Evolutionary conservation across 257 asterid genomes (phyloP), one percentile per base, ranked within the genome.

Genomic region (Jasminum sambac): DNA sequence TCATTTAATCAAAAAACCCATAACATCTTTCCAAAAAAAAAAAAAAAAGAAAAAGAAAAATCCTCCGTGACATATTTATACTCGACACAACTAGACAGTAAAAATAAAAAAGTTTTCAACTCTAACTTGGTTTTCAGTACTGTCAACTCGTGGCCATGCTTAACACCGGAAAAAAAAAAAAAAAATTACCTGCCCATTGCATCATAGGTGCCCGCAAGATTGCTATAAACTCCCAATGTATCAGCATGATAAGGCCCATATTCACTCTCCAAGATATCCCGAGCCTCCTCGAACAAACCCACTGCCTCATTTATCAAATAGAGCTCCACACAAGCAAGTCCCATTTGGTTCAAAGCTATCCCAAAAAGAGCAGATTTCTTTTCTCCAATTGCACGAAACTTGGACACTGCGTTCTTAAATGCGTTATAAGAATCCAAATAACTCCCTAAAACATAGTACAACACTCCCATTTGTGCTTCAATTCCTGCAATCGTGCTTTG

Each of bases 171-270:
- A 11, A 21, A 52, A 1, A 52, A 78, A 57, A 38, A 37, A 0
- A 4, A 17, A 2, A 61, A 8, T 40, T 89, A 93, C 98, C 98
- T 90, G 76, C 98, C 97, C 97, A 90, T 76, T 69, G 94, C 94
- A 78, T 87, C 94, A 75, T 87, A 87, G 4, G 89, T 85, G 24
- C 94, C 90, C 0, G 94, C 94, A 67, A 87, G 90, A 80, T 87
- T 87, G 80, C 94, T 85, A 67, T 85, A 87, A 48, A 87, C 90
- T 26, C 89, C 90, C n/a, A 87, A 61, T 0, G 89, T 87, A 43
- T 85, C 94, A 16, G 86, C 84, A 70, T 87, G 90, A 65, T 70
- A 84, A 0, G 86, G 85, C 30, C 94, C 94, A 5, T 83, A 82
- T 74, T 83, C 88, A 0, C 80, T 74, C 78, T 87, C 94, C 38